Evolutionary conservation across 805 yeast genomes (phyloP), one percentile per base, ranked within the genome.

Genomic region (Starmerella stigmatis): DNA sequence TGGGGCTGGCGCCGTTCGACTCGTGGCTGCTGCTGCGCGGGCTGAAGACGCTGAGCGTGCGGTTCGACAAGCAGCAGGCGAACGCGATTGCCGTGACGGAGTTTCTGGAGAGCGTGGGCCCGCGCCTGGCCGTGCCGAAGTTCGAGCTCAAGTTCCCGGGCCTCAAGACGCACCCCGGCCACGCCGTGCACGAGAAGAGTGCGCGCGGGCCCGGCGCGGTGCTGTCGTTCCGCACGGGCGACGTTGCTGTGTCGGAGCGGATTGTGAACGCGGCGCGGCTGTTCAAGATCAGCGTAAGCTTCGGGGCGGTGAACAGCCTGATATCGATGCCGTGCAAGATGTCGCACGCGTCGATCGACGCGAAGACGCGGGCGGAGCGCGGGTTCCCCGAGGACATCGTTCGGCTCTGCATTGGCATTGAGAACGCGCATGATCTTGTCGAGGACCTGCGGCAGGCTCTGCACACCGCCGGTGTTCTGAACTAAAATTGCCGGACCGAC

Each of bases 261-360:
- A 77, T 88, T 49, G 86, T 86, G 21, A 89, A 83, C 54, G 68
- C 72, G 37, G 78, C 89, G 19, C 75, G 79, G 46, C 69, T 89
- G 31, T 88, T 81, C 68, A 85, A 88, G 31, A 85, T 88, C 52
- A 84, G 94, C 6, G 96, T 88, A 8, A 82, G 94, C 10, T 88
- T 88, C 65, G 97, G 97, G 19, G 82, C 94, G 62, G 95, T 89
- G 49, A 85, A 86, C 68, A 83, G 94, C 15, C 71, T 88, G 60
- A 85, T 88, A 47, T 85, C 95, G 31, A 75, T 88, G 79, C 97
- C 97, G 13, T 85, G 96, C 64, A 75, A 76, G 63, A 88, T 88
- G 96, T 84, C 95, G 6, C 97, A 88, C 60, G 96, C 96, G n/a
- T 81, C 95, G 3, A 88, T 88, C 51, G 95, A 86, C 56, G 81